Base-by-base conservation (phyloP, 2,329 filamentous ascomycete genomes). In the Colletotrichum sidae region DNA sequence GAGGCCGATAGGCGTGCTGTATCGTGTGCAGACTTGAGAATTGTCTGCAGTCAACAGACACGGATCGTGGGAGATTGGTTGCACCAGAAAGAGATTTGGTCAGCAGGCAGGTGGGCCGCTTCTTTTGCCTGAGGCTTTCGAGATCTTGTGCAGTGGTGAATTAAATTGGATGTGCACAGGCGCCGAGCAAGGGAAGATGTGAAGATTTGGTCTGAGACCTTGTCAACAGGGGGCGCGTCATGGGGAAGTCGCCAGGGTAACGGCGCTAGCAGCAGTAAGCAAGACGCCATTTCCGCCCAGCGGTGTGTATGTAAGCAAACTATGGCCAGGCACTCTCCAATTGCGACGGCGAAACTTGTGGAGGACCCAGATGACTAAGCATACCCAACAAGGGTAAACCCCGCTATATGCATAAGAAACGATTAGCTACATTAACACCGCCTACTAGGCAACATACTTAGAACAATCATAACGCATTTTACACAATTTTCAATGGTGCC, bases 181-280 rank as follows among this genome's bases (percentile, higher is more conserved):
- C 25, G 25, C 25, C 25, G 44, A 59, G 55, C 49, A 60, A 54
- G 52, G 59, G 41, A 65, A 37, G 45, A 35, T 33, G 37, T 38
- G 34, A 53, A 34, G 49, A 38, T 41, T 51, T 52, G 54, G 42
- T 49, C 44, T 39, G 44, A 49, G 44, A 44, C 45, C 61, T 38
- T 46, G 49, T 60, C 57, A 58, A 67, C 67, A 64, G 55, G 46
- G 39, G 44, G 17, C 39, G 33, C 55, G 64, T 42, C 60, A 47
- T 47, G 47, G 15, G 10, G 12, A 4, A 25, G 66, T 68, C 50
- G 59, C 51, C 39, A 15, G 65, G 59, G 53, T 47, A 54, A 67
- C 53, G 41, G 17, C 52, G 41, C 38, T 51, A 25, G 12, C 45
- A 11, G n/a, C 5, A 44, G n/a, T 12, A 49, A 52, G 42, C 46